Conservation (phyloP, 2,329 filamentous ascomycete species). For the Lomentospora prolificans region DNA sequence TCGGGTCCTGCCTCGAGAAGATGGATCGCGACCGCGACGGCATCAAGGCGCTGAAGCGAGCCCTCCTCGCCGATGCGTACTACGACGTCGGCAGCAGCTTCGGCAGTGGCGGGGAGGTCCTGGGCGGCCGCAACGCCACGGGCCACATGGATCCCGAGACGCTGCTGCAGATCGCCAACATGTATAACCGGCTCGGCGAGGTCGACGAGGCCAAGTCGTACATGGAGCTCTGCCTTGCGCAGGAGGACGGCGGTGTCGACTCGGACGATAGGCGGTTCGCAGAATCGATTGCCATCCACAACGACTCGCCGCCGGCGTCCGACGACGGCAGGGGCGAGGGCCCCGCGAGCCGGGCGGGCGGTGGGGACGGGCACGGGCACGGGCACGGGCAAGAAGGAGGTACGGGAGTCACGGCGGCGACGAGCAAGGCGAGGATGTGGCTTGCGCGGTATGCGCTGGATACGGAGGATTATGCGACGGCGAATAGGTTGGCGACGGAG, state of each 20-base stretch:
- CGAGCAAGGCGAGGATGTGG: constrained; percentile 89
- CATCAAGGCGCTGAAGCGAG: constrained; percentile 90
- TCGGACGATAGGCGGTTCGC: constrained; percentile 30
- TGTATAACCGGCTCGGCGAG: constrained; percentile 76
- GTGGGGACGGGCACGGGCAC: constrained; percentile 10
- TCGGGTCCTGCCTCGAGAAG: constrained; percentile 83
- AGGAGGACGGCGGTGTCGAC: constrained; percentile 64
- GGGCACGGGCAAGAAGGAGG: constrained; percentile 25
- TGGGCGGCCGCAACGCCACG: constrained; percentile 39
- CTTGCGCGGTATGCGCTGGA: constrained; percentile 74
- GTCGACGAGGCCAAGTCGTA: constrained; percentile 77
- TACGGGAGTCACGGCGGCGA: constrained; percentile 82
- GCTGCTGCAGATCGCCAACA: constrained; percentile 75
- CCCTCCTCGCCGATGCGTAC: constrained; percentile 77
- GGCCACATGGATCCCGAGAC: constrained; percentile 78
- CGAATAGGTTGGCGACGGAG: constrained; percentile 76
- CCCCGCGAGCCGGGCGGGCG: constrained; percentile 10
- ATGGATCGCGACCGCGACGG: constrained; percentile 82
- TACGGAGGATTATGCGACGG: constrained; percentile 63
- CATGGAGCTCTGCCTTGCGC: constrained; percentile 91
- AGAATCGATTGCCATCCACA: constrained; percentile 45
- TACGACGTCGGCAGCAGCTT: constrained; percentile 58
- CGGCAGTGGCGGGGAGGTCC: constrained; percentile 33
- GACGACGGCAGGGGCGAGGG: constrained; percentile 25
- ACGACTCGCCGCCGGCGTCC: constrained; percentile 36